Percentiles rank a stretch among this genome's conserved stretches.
Evolutionary conservation across 2,329 filamentous ascomycete genomes (phyloP).

Genomic region (Sarocladium strictum): DNA sequence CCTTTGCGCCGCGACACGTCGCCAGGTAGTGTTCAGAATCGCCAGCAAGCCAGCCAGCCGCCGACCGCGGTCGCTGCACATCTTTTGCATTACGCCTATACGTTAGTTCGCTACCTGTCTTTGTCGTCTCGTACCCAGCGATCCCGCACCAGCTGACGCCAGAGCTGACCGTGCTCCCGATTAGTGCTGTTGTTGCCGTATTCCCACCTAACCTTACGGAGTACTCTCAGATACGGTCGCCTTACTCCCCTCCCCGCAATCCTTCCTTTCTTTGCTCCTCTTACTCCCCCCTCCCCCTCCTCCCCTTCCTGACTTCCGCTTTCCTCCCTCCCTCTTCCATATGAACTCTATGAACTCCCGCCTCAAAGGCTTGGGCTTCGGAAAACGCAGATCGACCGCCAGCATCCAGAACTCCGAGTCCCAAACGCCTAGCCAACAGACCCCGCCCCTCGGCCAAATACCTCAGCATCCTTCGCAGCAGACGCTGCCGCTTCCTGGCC

Average conservation of each 20-base stretch:
- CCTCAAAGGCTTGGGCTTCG: constrained; percentile 75
- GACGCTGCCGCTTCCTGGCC: constrained; percentile 27
- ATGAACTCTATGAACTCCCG: constrained; percentile 78
- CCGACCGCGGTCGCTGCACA: neutral
- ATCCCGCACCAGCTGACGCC: neutral
- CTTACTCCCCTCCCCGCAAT: constrained; percentile 11
- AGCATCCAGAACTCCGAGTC: constrained; percentile 47
- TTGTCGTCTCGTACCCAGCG: neutral
- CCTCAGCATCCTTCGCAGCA: constrained; percentile 38
- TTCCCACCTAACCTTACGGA: neutral
- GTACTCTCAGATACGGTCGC: neutral
- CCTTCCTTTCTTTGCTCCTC: constrained; percentile 14
- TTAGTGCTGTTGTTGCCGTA: constrained; percentile 6
- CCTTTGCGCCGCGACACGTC: neutral
- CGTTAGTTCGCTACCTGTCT: constrained; percentile 1
- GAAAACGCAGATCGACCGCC: constrained; percentile 68
- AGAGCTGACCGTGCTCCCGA: constrained; percentile 1
- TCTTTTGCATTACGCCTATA: neutral
- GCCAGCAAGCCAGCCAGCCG: neutral
- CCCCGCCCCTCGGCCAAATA: constrained; percentile 38
- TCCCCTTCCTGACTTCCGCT: constrained; percentile 12
- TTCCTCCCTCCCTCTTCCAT: constrained; percentile 27
- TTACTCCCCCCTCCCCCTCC: constrained; percentile 10
- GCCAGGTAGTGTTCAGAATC: neutral
- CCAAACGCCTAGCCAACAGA: constrained; percentile 4